These are phyloP conservation scores for Rhodotorula sp. DNA, from an alignment of 1,284 basidiomycete species.

Conservation along the genomic window DNA sequence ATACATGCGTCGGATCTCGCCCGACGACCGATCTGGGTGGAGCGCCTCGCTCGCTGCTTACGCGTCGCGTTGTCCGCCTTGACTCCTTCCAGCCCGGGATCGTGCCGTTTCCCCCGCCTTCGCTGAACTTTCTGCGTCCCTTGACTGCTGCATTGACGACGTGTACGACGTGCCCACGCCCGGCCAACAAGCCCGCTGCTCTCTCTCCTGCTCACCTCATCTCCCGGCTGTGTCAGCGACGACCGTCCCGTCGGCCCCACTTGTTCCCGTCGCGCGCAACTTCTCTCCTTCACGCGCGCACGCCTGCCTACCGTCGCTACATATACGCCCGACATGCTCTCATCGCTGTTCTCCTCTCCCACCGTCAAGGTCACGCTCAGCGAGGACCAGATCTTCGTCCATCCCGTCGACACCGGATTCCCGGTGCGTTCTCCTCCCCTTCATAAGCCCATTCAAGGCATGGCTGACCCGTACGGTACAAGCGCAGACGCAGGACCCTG, in stretches of 20 bases:
- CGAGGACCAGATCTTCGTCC: slow-evolving; percentile 27
- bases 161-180: neutral
- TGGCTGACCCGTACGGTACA: neutral
- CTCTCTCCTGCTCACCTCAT: neutral
- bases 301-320: neutral
- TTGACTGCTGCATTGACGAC: neutral
- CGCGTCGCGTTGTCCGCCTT: neutral
- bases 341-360: slow-evolving; percentile 25
- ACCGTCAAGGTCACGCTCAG: slow-evolving; percentile 23
- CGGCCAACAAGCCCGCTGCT: neutral
- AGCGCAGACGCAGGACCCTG: slow-evolving; percentile 26
- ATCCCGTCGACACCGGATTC: slow-evolving; percentile 14
- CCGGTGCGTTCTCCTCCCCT: slow-evolving; percentile 6
- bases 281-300: neutral
- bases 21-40: no score
- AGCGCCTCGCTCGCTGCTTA: no score
- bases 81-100: neutral
- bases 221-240: neutral
- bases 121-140: neutral
- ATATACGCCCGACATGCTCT: neutral
- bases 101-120: neutral
- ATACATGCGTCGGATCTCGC: no score
- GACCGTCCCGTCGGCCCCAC: neutral
- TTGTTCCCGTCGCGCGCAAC: neutral
- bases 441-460: neutral